Evolutionary conservation across 2,329 filamentous ascomycete genomes (phyloP), one percentile per base, ranked within the genome.

Genomic region (Diaporthe ampelina): DNA sequence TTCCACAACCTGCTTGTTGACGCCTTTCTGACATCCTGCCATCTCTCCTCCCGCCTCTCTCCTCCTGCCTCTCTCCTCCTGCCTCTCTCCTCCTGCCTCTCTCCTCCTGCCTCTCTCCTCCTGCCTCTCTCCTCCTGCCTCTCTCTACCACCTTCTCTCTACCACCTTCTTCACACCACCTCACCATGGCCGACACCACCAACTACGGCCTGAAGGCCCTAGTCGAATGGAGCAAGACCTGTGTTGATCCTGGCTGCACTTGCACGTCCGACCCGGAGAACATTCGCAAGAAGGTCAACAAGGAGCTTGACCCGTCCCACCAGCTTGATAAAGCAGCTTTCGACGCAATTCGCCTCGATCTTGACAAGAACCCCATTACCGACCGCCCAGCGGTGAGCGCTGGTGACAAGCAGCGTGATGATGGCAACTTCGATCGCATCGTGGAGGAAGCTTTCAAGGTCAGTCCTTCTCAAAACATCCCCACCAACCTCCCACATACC

Each of bases 381-480:
- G 37, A 15, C 9, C 8, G 2, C 21, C 17, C 58, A 29, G 40
- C 17, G 7, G 7, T 2, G 15, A 21, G 40, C 17, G 7, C 8
- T 2, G 15, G n/a, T 5, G 37, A 43, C 15, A 61, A 61, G n/a
- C 13, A 43, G 35, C 58, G 58, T 4, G 37, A 43, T 7, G 58
- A 61, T 24, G 13, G 13, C 15, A 11, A 26, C 15, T 61, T 61
- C 8, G n/a, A 61, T 1, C 58, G 15, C 4, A 11, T 26, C 3
- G 37, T 37, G 17, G 24, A 45, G 37, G 58, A 45, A 21, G 58
- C 58, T 43, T 63, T 63, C 58, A 45, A 45, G 24, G 58, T 63
- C 17, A 45, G 58, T 8, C 9, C n/a, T 29, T 3, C n/a, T 4
- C 6, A 7, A 17, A 24, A 54, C 24, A 8, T 26, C 6, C n/a